Evolutionary conservation across 345 rosid genomes (phyloP), one percentile per base, ranked within the genome.

Genomic region (Populus pruinosa): DNA sequence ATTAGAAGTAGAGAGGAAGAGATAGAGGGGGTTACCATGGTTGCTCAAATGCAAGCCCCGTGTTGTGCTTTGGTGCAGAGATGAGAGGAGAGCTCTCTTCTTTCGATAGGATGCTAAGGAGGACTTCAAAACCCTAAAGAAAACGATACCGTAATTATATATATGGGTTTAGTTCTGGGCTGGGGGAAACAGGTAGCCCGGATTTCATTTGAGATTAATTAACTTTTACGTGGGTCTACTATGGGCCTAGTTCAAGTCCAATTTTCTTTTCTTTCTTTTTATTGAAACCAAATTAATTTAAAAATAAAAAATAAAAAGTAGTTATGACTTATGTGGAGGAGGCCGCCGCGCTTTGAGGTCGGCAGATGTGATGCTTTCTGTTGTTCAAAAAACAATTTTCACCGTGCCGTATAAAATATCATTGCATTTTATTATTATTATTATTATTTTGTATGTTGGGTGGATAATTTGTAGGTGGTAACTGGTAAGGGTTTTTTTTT

Each of bases 121-220:
- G 35, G 64, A 3, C 23, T 13, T 2, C 2, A 7, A 75, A 79
- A 73, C 81, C 81, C 77, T 79, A 79, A 63, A 43, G n/a, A 10
- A 23, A 29, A 23, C 35, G 41, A 64, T 25, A 18, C 14, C 25
- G 18, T 6, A 18, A 1, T 35, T 35, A 25, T 41, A 47, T 73
- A 73, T 41, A 55, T 31, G 39, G 9, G 61, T 67, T 55, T 8
- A 7, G 3, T 6, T 6, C 8, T 70, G 66, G 69, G 63, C 80
- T 29, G 3, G 41, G 23, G 14, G 14, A 4, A n/a, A 31, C 5
- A 8, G 50, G 13, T 11, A 18, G 62, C 76, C 67, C 53, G 55
- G 18, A 44, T 41, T 41, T 23, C 10, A 16, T 25, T 43, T 29
- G 29, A 5, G 68, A 36, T 38, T 59, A 21, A 43, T 29, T 14